Conservation (phyloP, 257 asterid genomes). For the Perilla frutescens region DNA sequence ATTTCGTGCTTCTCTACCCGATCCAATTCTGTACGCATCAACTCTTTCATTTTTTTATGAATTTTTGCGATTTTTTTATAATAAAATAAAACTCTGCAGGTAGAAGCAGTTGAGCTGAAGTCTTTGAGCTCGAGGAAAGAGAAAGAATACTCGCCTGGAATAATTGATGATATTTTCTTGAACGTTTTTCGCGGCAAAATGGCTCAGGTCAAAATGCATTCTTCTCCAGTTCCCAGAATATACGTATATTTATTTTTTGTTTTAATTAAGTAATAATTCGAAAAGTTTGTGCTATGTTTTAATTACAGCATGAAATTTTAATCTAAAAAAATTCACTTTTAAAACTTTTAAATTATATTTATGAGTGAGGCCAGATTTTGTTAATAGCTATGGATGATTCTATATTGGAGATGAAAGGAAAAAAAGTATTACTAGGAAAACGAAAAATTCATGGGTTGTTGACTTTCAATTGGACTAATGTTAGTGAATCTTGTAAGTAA, state of each 20-base stretch:
- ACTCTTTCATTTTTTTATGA: neutral
- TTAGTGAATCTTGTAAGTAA: neutral
- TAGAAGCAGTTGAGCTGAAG: slow-evolving; percentile 43
- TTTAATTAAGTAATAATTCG: neutral
- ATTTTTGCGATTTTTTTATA: too few relatives aligned
- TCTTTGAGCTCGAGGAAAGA: slow-evolving; percentile 11
- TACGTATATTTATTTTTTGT: neutral
- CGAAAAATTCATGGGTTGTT: neutral
- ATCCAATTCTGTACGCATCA: slow-evolving; percentile 41
- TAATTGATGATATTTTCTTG: slow-evolving; percentile 62
- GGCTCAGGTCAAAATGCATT: slow-evolving; percentile 55
- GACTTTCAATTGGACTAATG: neutral
- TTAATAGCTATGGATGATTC: neutral
- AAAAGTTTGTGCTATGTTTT: neutral
- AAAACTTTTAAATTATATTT: neutral
- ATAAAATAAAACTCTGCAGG: slow-evolving; percentile 29
- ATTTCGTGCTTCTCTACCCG: slow-evolving; percentile 43
- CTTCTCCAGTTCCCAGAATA: neutral
- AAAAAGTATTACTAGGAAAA: neutral
- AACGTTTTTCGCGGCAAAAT: slow-evolving; percentile 72
- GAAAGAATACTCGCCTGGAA: slow-evolving; percentile 54
- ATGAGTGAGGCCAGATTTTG: too few relatives aligned
- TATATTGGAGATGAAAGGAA: neutral
- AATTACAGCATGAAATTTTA: neutral
- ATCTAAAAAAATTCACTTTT: neutral